Conservation (phyloP, 2,329 filamentous ascomycete species). For the Penicillium brevicompactum region DNA sequence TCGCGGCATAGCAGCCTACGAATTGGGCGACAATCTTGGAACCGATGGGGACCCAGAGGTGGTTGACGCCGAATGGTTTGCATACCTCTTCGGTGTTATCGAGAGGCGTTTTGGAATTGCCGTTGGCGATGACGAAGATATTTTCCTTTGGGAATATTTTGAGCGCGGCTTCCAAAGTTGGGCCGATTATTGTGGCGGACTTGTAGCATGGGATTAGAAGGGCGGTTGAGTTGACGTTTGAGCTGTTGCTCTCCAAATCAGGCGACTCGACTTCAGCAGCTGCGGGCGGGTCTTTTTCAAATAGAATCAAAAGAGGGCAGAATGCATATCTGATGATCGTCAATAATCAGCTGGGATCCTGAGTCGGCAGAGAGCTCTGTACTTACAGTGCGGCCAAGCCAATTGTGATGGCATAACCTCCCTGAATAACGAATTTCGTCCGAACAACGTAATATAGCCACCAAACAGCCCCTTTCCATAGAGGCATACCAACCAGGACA, state of each 20-base stretch:
- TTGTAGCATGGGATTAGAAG: slow-evolving; percentile 54
- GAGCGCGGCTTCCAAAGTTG: slow-evolving; percentile 48
- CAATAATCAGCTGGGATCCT: not conserved
- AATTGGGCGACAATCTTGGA: slow-evolving; percentile 55
- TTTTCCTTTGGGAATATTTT: slow-evolving; percentile 50
- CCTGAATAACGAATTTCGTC: slow-evolving; percentile 43
- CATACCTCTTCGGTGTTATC: slow-evolving; percentile 53
- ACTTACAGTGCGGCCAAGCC: slow-evolving; percentile 40
- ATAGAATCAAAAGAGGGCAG: slow-evolving; percentile 33
- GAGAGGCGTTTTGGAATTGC: slow-evolving; percentile 49
- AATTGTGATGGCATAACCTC: slow-evolving; percentile 46
- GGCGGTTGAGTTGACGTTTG: slow-evolving; percentile 36
- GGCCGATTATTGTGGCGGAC: slow-evolving; percentile 45
- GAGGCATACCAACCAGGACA: slow-evolving; percentile 48
- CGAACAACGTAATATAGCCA: slow-evolving; percentile 47
- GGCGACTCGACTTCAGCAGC: slow-evolving; percentile 14
- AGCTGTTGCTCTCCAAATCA: slow-evolving; percentile 23
- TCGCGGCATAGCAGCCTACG: slow-evolving; percentile 50
- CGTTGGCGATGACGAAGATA: slow-evolving; percentile 54
- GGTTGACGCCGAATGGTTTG: slow-evolving; percentile 47
- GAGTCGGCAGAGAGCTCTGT: not conserved
- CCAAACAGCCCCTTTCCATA: slow-evolving; percentile 50
- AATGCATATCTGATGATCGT: slow-evolving; percentile 30
- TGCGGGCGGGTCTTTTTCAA: slow-evolving; percentile 35
- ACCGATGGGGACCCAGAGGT: slow-evolving; percentile 53